These are phyloP conservation scores for Hydnomerulius pinastri DNA, from an alignment of 768 basidiomycete species.

Conservation along the genomic window DNA sequence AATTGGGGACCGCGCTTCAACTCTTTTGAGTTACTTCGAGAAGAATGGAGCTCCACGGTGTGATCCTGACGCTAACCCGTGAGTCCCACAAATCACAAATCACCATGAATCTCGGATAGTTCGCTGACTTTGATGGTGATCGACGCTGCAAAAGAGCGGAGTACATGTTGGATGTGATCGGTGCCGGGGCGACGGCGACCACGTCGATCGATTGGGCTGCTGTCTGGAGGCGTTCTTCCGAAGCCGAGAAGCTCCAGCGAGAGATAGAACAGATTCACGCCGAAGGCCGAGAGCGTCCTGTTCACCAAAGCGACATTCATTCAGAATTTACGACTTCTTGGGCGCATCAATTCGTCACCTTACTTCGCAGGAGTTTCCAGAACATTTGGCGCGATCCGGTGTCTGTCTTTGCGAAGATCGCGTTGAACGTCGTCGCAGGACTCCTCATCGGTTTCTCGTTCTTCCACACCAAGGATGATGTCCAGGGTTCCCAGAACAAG, in stretches of 20 bases:
- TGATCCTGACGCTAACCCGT: slow-evolving; percentile 8
- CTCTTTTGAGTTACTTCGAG: slow-evolving; percentile 9
- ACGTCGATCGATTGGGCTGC: slow-evolving; percentile 48
- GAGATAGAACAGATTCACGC: slow-evolving; percentile 46
- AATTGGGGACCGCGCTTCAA: slow-evolving; percentile 11
- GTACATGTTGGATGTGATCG: too few relatives aligned
- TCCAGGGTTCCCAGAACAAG: slow-evolving; percentile 44
- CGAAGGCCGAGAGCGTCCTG: slow-evolving; percentile 32
- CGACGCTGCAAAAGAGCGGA: slow-evolving; percentile 34
- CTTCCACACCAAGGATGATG: slow-evolving; percentile 35
- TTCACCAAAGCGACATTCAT: slow-evolving; percentile 21
- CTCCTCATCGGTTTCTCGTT: slow-evolving; percentile 46
- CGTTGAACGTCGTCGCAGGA: slow-evolving; percentile 34
- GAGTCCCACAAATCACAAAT: not conserved
- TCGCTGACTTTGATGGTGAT: not conserved
- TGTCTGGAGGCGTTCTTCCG: slow-evolving; percentile 45
- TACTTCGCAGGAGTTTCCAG: slow-evolving; percentile 30
- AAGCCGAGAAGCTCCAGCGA: slow-evolving; percentile 36
- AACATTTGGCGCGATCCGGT: slow-evolving; percentile 40
- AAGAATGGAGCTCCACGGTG: slow-evolving; percentile 10
- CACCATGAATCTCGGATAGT: not conserved
- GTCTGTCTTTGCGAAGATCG: slow-evolving; percentile 41
- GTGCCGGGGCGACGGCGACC: slow-evolving; percentile 50
- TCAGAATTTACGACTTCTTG: slow-evolving; percentile 38
- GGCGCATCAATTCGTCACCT: slow-evolving; percentile 31